Conservation (phyloP, 345 rosid species). For the Euphorbia pulcherrima region DNA sequence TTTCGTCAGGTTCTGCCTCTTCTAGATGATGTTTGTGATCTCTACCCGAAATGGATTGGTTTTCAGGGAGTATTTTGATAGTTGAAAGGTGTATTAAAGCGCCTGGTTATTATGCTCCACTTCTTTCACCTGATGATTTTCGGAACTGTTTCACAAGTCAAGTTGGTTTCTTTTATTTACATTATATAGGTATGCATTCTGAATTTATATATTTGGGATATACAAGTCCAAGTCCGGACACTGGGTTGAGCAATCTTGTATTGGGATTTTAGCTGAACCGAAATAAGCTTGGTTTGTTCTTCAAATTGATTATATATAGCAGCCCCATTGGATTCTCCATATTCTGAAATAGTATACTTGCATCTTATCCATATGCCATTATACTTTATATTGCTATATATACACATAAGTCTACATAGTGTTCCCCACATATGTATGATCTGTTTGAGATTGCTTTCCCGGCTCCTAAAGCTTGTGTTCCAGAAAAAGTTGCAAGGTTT, state of each 20-base stretch:
- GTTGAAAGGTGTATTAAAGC: neutral
- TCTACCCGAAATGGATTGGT: neutral
- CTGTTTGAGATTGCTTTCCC: no score
- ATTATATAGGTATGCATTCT: neutral
- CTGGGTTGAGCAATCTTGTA: neutral
- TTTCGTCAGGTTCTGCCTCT: conserved; percentile 44
- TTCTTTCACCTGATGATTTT: neutral
- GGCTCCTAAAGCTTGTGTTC: no score
- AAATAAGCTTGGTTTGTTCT: conserved; percentile 10
- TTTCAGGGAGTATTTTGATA: neutral
- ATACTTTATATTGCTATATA: no score
- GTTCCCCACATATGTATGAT: no score
- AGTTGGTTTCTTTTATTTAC: neutral
- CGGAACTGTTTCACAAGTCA: neutral
- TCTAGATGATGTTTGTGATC: neutral
- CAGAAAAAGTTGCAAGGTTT: no score
- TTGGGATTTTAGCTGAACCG: neutral
- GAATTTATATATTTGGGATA: neutral
- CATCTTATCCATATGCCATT: no score
- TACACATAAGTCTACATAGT: no score
- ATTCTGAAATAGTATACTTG: neutral
- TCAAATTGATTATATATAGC: neutral
- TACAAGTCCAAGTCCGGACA: neutral
- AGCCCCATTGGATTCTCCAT: neutral
- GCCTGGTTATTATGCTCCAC: neutral